These are phyloP conservation scores for apple (Malus domestica) DNA, from an alignment of 306 rosid genomes.

Conservation along the genomic window DNA sequence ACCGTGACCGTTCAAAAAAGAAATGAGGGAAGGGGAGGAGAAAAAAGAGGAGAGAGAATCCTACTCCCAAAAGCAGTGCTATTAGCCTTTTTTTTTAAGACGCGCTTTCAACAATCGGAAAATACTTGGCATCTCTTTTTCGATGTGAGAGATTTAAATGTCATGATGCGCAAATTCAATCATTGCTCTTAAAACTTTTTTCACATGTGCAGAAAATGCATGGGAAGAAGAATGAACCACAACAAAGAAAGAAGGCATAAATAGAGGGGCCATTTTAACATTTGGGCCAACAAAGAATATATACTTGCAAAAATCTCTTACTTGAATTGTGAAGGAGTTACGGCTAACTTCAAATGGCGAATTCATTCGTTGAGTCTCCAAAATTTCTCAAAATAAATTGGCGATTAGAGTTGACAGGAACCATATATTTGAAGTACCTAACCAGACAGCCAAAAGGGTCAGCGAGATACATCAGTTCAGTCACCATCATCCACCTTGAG, in stretches of 20 bases:
- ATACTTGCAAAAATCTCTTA: background rate
- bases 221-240: background rate
- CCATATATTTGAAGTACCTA: slow-evolving; percentile 7
- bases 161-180: background rate
- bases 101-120: no score
- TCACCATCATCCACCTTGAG: slow-evolving; percentile 2
- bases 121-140: no score
- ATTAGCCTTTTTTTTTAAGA: no score
- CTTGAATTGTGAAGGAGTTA: background rate
- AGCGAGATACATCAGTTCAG: slow-evolving; percentile 15
- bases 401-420: slow-evolving; percentile 1
- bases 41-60: no score
- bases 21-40: no score
- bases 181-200: background rate
- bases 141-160: background rate
- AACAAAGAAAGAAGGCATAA: background rate
- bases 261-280: no score
- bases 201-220: background rate
- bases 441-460: slow-evolving; percentile 9
- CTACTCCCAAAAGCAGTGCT: no score
- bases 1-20: no score
- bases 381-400: slow-evolving; percentile 4
- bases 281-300: background rate
- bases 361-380: background rate
- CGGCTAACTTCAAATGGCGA: slow-evolving; percentile 9